phyloP scores from a whole-genome alignment of 306 rosid species.

The Pyrus bretschneideri region DNA sequence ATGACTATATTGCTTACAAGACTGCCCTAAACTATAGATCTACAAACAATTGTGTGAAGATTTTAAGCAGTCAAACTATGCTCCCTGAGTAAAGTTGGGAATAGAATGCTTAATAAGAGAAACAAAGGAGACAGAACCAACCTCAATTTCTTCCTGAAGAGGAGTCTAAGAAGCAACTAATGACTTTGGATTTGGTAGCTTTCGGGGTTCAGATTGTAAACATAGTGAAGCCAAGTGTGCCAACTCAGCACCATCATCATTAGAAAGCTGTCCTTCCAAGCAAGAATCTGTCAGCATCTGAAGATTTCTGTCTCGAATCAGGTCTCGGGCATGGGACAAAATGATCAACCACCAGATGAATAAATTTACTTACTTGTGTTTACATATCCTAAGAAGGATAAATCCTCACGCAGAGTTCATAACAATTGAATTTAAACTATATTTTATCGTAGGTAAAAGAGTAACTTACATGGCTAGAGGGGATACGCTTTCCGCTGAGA shows the following conservation, averaged over 20 bases:
- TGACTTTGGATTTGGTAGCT: conserved; percentile 59
- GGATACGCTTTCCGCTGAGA: conserved; percentile 71
- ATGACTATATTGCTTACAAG: neutral
- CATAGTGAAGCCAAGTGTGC: conserved; percentile 69
- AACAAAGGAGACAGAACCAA: no score
- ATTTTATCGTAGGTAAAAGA: neutral
- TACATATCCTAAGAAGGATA: neutral
- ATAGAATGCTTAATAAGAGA: no score
- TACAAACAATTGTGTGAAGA: neutral
- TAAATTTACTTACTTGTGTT: neutral
- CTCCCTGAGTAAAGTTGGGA: no score
- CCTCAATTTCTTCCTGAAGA: no score
- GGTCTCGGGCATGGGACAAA: conserved; percentile 64
- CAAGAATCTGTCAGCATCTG: conserved; percentile 86
- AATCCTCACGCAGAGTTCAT: neutral
- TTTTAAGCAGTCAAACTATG: no score
- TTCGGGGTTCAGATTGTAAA: conserved; percentile 78
- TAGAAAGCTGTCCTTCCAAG: conserved; percentile 70
- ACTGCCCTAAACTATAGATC: neutral
- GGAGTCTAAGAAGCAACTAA: no score
- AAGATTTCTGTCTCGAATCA: conserved; percentile 72
- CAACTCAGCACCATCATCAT: conserved; percentile 73
- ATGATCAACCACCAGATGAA: conserved; percentile 15
- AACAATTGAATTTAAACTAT: neutral
- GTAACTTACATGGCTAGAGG: conserved; percentile 62